Evolutionary conservation across 2,329 filamentous ascomycete species (phyloP).

Genomic region (Scedosporium boydii): DNA sequence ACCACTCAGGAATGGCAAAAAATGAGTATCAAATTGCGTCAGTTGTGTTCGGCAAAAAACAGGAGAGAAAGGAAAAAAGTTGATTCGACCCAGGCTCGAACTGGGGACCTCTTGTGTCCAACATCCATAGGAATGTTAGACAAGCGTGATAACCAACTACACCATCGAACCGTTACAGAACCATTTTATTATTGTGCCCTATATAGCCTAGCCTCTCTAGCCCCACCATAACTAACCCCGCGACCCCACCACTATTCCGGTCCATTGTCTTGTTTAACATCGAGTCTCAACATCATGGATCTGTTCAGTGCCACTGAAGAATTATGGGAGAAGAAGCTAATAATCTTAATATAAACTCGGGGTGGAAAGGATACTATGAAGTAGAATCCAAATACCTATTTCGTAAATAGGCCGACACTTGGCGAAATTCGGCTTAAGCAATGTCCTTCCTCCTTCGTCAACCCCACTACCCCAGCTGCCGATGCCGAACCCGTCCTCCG

Average conservation of each 20-base stretch:
- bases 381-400: no score
- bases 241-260: no score
- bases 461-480: not conserved
- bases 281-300: no score
- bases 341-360: no score
- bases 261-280: no score
- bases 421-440: not conserved
- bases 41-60: not conserved
- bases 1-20: no score
- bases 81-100: slow-evolving; percentile 8
- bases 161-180: slow-evolving; percentile 4
- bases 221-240: no score
- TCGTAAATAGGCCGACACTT: not conserved
- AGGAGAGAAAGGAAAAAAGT: not conserved
- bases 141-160: slow-evolving; percentile 9
- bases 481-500: slow-evolving; percentile 2
- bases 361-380: no score
- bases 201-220: not conserved
- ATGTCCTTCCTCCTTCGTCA: not conserved
- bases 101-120: slow-evolving; percentile 8
- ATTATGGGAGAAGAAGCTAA: no score
- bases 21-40: not conserved
- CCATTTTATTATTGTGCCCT: not conserved
- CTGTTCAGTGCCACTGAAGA: no score
- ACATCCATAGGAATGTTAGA: slow-evolving; percentile 5